Conservation (phyloP, 1,139 yeast species). For the Scheffersomyces parashehatae region DNA sequence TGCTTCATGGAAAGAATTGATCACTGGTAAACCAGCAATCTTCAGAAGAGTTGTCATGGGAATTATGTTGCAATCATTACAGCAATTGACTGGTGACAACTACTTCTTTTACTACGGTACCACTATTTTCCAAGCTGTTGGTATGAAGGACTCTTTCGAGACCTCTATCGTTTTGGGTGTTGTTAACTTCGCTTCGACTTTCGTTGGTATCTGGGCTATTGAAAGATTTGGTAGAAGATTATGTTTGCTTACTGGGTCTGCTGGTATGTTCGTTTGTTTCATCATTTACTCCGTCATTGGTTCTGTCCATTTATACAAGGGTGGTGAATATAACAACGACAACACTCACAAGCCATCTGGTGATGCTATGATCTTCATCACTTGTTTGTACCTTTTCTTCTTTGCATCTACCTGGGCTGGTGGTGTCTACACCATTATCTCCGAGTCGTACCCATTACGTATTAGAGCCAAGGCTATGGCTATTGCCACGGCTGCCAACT, state of each 20-base stretch:
- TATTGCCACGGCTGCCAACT: conserved; percentile 71
- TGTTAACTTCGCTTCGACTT: conserved; percentile 71
- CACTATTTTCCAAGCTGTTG: conserved; percentile 74
- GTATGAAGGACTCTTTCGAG: conserved; percentile 69
- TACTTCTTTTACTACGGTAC: conserved; percentile 85
- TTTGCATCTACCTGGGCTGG: conserved; percentile 93
- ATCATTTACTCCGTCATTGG: conserved; percentile 64
- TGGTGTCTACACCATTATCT: conserved; percentile 73
- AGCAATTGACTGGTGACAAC: conserved; percentile 80
- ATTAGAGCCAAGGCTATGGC: conserved; percentile 83
- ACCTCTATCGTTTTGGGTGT: conserved; percentile 68
- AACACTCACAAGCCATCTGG: conserved; percentile 53
- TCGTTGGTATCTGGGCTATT: conserved; percentile 66
- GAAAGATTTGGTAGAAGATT: conserved; percentile 73
- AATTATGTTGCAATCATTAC: conserved; percentile 64
- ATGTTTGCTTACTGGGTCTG: conserved; percentile 53
- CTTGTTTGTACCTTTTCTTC: conserved; percentile 78
- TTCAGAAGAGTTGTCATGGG: conserved; percentile 41
- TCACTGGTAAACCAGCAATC: conserved; percentile 26
- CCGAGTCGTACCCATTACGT: conserved; percentile 79
- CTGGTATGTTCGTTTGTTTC: conserved; percentile 56
- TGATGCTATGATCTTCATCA: conserved; percentile 73
- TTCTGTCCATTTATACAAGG: conserved; percentile 58
- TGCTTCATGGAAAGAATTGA: conserved; percentile 23
- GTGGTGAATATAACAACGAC: conserved; percentile 29